Conservation (phyloP, 179 eudicot species). For the Pouteria campechiana region DNA sequence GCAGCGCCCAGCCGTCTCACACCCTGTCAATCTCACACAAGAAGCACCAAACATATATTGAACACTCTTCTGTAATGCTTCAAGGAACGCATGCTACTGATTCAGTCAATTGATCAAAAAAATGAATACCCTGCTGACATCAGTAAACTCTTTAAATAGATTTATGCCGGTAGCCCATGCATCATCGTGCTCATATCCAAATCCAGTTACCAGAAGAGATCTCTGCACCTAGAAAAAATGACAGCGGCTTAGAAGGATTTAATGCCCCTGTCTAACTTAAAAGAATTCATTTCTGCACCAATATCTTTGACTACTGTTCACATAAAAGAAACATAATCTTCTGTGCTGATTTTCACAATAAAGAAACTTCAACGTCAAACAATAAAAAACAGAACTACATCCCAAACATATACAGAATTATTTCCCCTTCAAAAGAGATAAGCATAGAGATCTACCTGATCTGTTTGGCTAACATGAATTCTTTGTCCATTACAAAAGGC, state of each 20-base stretch:
- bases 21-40: conserved; percentile 49
- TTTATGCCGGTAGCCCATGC: conserved; percentile 86
- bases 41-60: not conserved
- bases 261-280: too few species aligned
- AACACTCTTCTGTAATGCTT: too few species aligned
- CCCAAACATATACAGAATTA: too few species aligned
- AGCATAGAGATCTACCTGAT: conserved; percentile 46
- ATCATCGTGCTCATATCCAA: conserved; percentile 98
- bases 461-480: conserved; percentile 65
- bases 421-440: too few species aligned
- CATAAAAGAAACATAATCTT: not conserved
- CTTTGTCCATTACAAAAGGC: conserved; percentile 83
- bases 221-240: conserved; percentile 46
- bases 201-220: conserved; percentile 91
- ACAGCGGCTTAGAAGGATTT: too few species aligned
- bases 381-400: too few species aligned
- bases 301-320: too few species aligned
- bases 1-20: conserved; percentile 99
- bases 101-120: conserved; percentile 6
- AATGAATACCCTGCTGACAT: conserved; percentile 69
- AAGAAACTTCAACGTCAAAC: too few species aligned
- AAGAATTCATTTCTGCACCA: too few species aligned
- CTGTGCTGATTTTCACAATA: too few species aligned
- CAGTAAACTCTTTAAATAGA: conserved; percentile 88
- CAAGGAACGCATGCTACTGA: too few species aligned